Evolutionary conservation across 2,329 filamentous ascomycete genomes (phyloP).

Genomic region (Graphilbum fragrans): DNA sequence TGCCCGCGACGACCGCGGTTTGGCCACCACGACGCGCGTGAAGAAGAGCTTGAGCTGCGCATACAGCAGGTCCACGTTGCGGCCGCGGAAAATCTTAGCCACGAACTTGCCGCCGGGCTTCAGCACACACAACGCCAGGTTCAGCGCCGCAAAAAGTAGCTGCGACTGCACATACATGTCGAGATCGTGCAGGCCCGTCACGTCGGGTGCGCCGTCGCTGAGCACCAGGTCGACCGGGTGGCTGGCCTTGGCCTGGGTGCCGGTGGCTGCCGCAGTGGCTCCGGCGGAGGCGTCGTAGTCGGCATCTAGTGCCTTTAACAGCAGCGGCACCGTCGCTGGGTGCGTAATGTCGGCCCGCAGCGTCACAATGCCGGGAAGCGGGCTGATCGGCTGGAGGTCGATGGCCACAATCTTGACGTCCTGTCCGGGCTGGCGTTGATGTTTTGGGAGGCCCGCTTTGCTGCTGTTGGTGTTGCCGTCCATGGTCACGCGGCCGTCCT

Average conservation of each 20-base stretch:
- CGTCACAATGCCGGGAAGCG: slow-evolving; percentile 82
- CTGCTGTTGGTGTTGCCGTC: background rate
- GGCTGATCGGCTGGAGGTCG: slow-evolving; percentile 90
- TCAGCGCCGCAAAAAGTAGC: slow-evolving; percentile 84
- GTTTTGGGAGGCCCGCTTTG: slow-evolving; percentile 10
- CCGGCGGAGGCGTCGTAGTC: slow-evolving; percentile 38
- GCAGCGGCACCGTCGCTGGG: slow-evolving; percentile 81
- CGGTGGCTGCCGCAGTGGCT: background rate
- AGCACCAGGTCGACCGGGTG: slow-evolving; percentile 86
- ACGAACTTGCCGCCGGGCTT: slow-evolving; percentile 85
- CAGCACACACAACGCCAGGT: slow-evolving; percentile 84
- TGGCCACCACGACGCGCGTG: slow-evolving; percentile 75
- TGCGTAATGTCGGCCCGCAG: slow-evolving; percentile 95
- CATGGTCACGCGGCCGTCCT: background rate
- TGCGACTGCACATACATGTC: slow-evolving; percentile 98
- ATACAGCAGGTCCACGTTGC: slow-evolving; percentile 91
- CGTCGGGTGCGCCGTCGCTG: slow-evolving; percentile 90
- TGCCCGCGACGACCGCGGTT: slow-evolving; percentile 86
- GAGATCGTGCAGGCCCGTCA: slow-evolving; percentile 90
- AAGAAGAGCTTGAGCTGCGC: slow-evolving; percentile 92
- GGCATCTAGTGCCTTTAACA: slow-evolving; percentile 74
- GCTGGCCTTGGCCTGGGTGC: slow-evolving; percentile 27
- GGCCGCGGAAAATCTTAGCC: slow-evolving; percentile 91
- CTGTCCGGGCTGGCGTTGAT: slow-evolving; percentile 25
- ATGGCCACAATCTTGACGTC: slow-evolving; percentile 93